Base-by-base conservation (phyloP, 75 land plant species). In the Gnetum montanum region DNA sequence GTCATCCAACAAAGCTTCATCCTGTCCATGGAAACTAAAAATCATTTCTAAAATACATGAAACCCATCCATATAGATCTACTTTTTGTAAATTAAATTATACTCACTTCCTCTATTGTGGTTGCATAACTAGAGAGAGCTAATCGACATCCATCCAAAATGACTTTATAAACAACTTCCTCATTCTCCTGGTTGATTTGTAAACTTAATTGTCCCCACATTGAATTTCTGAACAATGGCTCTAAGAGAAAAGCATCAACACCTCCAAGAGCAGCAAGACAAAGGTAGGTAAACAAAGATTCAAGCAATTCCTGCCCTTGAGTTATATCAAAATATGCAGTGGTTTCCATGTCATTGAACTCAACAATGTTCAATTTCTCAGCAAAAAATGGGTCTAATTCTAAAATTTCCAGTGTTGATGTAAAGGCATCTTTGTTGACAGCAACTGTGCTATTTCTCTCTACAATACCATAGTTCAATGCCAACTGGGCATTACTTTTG, bases 351-450 rank as follows among this genome's bases (percentile, higher is more conserved):
- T 85, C 88, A 71, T 83, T 85, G 13, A 77, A 53, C 73, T 94
- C 96, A 6, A 77, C 82, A 47, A 94, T 85, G 64, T 94, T 91
- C 26, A 85, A 65, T 62, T 94, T 94, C 70, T 94, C 98, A n/a
- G 66, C 90, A 54, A 58, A 66, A 61, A 80, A 94, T 6, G 84
- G 77, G 37, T 94, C 98, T 24, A 82, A 79, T 35, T 88, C 88
- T 31, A 81, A 38, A 34, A 92, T 88, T 54, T 79, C 81, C 19
- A 92, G 47, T 15, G 43, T 41, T 41, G 18, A 41, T 1, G 43
- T 41, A 41, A 41, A 41, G 43, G 18, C 16, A 41, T 41, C 43
- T 18, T 18, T 41, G 43, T 41, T 41, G 13, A 18, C 13, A 41
- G 16, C 43, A 0, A 3, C 5, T 15, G 10, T 46, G n/a, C 7